These are phyloP conservation scores for Zasmidium citrigriseum DNA, from an alignment of 2,329 filamentous ascomycete species.

Conservation along the genomic window DNA sequence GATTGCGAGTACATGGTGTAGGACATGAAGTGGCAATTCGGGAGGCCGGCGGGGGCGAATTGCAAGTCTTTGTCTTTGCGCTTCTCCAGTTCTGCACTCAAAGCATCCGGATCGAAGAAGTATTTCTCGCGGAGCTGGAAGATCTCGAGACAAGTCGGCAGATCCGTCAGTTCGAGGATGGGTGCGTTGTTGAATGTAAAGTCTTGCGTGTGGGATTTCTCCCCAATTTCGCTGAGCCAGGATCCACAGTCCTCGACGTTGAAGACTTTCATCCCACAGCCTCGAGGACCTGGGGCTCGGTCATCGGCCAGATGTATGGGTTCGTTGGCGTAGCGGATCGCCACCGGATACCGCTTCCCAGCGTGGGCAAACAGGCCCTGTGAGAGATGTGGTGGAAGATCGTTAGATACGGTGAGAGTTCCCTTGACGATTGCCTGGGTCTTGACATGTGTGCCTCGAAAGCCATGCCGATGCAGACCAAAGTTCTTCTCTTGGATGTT, in stretches of 20 bases:
- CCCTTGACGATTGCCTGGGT: slow-evolving; percentile 53
- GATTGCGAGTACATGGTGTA: slow-evolving; percentile 35
- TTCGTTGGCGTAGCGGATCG: slow-evolving; percentile 39
- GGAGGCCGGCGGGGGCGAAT: slow-evolving; percentile 31
- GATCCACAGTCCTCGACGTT: slow-evolving; percentile 45
- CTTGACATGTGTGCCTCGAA: slow-evolving; percentile 46
- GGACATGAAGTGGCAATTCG: slow-evolving; percentile 42
- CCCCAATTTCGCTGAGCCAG: slow-evolving; percentile 37
- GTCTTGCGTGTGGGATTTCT: slow-evolving; percentile 42
- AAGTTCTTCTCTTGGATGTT: slow-evolving; percentile 47
- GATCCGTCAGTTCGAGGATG: slow-evolving; percentile 49
- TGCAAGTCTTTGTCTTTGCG: slow-evolving; percentile 26
- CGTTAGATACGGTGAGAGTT: slow-evolving; percentile 44
- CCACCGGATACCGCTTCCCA: slow-evolving; percentile 33
- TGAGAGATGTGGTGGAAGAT: slow-evolving; percentile 47
- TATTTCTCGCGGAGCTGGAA: slow-evolving; percentile 36
- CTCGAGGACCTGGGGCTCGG: slow-evolving; percentile 47
- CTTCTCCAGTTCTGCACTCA: slow-evolving; percentile 30
- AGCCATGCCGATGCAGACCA: slow-evolving; percentile 44
- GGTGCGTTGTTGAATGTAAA: slow-evolving; percentile 54
- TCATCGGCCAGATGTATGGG: slow-evolving; percentile 41
- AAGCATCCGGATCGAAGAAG: slow-evolving; percentile 36
- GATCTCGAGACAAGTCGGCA: slow-evolving; percentile 49
- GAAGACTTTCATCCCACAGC: slow-evolving; percentile 54
- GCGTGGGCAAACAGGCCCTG: slow-evolving; percentile 42